Base-by-base conservation (phyloP, 1,139 yeast species). In the Pichia sp. region DNA sequence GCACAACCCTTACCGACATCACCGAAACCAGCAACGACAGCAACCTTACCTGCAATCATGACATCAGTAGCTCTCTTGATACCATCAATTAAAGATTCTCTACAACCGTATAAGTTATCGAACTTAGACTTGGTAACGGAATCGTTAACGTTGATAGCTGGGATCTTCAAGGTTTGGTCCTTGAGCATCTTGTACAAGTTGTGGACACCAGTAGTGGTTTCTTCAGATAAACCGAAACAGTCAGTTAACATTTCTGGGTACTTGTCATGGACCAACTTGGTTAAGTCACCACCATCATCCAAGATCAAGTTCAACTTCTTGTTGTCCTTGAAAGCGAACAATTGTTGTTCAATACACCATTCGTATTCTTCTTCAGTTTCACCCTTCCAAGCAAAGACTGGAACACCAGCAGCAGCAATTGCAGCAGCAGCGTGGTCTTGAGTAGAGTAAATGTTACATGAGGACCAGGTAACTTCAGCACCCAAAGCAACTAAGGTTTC, bases 1-100 rank as follows among this genome's bases (percentile, higher is more conserved):
- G 96, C 97, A 76, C 98, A 91, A 68, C 99, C 99, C 76, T 91
- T 91, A 74, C 99, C 99, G 60, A 91, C 99, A 66, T 91, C 99
- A 79, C 99, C 99, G 75, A 80, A 91, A 69, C 99, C 99, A 48
- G 97, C 97, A 59, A 91, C 98, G 56, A 91, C 93, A 50, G 97
- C 95, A 60, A 87, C 93, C 75, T 91, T 91, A 74, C 99, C 99
- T 53, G 97, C 98, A 63, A 91, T 83, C 98, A 91, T 93, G 58
- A 91, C 98, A 62, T 91, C 99, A 61, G 99, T 91, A 66, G 98
- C 99, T 74, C 99, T 87, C 81, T 91, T 93, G 67, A 91, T 91
- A 74, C 98, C 98, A 68, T 91, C 98, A 56, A 91, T 74, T 59
- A 91, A 80, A 51, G 99, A 93, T 76, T 91, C 98, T 72, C 97